Evolutionary conservation across 73 alveolate species (phyloP).

Genomic region (Paramecium pentaurelia): DNA sequence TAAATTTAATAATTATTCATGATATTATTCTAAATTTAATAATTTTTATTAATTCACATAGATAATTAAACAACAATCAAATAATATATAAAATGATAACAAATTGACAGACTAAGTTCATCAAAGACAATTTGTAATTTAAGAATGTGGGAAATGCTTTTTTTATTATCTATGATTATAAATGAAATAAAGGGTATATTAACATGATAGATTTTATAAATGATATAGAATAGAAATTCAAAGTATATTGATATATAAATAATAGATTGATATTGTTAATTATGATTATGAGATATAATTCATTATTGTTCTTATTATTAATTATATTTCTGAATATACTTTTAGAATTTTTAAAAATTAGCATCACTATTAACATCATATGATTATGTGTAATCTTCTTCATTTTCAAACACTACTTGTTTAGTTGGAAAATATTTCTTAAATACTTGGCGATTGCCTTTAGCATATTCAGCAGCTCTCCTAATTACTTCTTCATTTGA

Average conservation of each 20-base stretch:
- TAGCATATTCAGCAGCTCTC: constrained; percentile 19
- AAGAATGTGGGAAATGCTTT: constrained; percentile 73
- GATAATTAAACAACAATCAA: too few species aligned
- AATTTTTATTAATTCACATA: too few species aligned
- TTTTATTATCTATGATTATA: constrained; percentile 92
- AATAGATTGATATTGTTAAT: constrained; percentile 41
- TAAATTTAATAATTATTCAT: not conserved
- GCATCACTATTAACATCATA: not conserved
- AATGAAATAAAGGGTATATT: constrained; percentile 73
- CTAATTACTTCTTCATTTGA: constrained; percentile 21
- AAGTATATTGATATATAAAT: not conserved
- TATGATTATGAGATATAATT: constrained; percentile 24
- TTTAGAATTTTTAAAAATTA: not conserved
- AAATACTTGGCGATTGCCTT: not conserved
- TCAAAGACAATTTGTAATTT: too few species aligned
- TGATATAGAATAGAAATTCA: constrained; percentile 71
- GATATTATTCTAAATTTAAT: not conserved
- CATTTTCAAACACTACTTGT: constrained; percentile 7
- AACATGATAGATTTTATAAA: constrained; percentile 89
- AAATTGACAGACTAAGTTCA: too few species aligned
- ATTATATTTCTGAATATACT: not conserved
- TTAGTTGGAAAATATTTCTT: constrained; percentile 31
- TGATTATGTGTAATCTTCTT: not conserved
- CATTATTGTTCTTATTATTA: constrained; percentile 65
- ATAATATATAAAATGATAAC: too few species aligned